phyloP scores from a whole-genome alignment of 2,329 filamentous ascomycete genomes.

The Phyllosticta ampelicida region DNA sequence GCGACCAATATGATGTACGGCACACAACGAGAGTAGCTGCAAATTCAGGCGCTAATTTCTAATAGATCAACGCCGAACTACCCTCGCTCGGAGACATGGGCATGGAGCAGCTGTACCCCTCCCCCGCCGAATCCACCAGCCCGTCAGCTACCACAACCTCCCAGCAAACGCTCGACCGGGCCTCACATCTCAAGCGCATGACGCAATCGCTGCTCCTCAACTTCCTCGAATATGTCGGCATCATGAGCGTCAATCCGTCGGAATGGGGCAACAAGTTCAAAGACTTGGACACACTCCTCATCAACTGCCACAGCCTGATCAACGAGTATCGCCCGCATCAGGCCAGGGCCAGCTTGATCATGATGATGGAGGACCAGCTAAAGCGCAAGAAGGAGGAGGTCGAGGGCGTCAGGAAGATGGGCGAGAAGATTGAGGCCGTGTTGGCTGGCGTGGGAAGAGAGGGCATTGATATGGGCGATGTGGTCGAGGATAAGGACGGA shows the following conservation, averaged over 20 bases:
- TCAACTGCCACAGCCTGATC: slow-evolving; percentile 86
- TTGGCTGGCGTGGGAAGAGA: slow-evolving; percentile 52
- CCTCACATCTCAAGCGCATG: slow-evolving; percentile 58
- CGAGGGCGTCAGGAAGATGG: slow-evolving; percentile 52
- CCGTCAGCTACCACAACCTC: slow-evolving; percentile 37
- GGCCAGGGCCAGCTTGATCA: slow-evolving; percentile 74
- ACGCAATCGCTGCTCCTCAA: slow-evolving; percentile 79
- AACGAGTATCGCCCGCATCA: slow-evolving; percentile 94
- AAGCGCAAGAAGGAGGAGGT: slow-evolving; percentile 65
- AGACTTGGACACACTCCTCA: slow-evolving; percentile 70
- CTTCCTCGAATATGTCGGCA: slow-evolving; percentile 73
- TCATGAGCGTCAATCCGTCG: slow-evolving; percentile 53
- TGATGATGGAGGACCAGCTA: slow-evolving; percentile 78
- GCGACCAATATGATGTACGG: slow-evolving; percentile 20
- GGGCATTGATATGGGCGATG: neutral
- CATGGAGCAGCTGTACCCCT: slow-evolving; percentile 59
- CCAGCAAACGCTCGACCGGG: slow-evolving; percentile 44
- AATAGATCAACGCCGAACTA: slow-evolving; percentile 46
- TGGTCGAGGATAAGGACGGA: neutral
- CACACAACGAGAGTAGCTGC: neutral
- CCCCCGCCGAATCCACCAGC: slow-evolving; percentile 23
- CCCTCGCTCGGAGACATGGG: slow-evolving; percentile 58
- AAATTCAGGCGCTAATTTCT: neutral
- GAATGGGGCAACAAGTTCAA: slow-evolving; percentile 60
- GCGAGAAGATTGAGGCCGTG: slow-evolving; percentile 61